Percentiles rank a stretch among this genome's conserved stretches.
phyloP scores from a whole-genome alignment of 2,329 filamentous ascomycete genomes.

The Amauroascus niger region DNA sequence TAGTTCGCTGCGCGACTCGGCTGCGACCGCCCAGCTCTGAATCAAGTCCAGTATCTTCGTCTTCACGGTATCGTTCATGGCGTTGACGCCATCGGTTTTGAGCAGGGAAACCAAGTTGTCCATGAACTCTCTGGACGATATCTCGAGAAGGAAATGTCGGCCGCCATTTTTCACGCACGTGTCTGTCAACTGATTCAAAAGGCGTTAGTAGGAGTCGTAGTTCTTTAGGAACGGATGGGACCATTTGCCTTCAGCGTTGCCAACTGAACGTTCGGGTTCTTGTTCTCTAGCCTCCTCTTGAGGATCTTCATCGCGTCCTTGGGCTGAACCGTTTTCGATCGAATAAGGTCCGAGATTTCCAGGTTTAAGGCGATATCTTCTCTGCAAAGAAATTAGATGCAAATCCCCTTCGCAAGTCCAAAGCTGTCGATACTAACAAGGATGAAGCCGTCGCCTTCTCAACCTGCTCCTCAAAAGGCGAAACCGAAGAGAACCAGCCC shows the following conservation, averaged over 20 bases:
- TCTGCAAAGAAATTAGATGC: conserved; percentile 39
- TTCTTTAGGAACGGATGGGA: background rate
- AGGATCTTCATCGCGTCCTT: conserved; percentile 97
- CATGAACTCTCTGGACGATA: conserved; percentile 96
- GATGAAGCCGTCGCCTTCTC: conserved; percentile 91
- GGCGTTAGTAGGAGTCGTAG: conserved; percentile 17
- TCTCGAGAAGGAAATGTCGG: conserved; percentile 85
- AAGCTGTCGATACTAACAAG: conserved; percentile 51
- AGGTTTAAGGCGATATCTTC: conserved; percentile 96
- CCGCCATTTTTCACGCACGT: conserved; percentile 98
- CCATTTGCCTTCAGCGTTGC: conserved; percentile 74
- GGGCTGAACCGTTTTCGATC: conserved; percentile 92
- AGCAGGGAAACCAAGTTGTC: conserved; percentile 88
- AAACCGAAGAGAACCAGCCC: conserved; percentile 91
- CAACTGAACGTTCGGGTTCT: conserved; percentile 93
- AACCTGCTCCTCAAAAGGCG: conserved; percentile 91
- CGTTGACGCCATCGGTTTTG: conserved; percentile 62
- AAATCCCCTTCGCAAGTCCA: background rate
- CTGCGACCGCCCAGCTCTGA: conserved; percentile 84
- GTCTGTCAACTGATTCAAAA: conserved; percentile 63
- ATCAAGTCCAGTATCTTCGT: conserved; percentile 86
- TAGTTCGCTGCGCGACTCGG: conserved; percentile 72
- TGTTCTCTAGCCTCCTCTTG: conserved; percentile 89
- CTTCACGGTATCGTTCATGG: conserved; percentile 76
- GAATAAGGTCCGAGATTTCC: conserved; percentile 94